Evolutionary conservation across 139 green algal species (phyloP).

Genomic region (Closterium sp.): DNA sequence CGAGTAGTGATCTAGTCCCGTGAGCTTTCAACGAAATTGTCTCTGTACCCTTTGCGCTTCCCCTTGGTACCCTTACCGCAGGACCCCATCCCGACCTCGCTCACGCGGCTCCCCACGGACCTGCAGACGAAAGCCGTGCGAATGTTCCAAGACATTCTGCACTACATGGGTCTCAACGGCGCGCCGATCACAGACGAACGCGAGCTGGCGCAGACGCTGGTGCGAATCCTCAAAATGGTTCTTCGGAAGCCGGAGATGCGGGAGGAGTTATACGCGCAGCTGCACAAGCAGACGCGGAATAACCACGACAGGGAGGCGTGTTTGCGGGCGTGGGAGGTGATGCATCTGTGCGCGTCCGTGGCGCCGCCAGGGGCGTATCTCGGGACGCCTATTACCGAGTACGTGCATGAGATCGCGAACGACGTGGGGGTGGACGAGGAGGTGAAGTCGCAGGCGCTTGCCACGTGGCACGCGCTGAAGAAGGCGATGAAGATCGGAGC

Average conservation of each 20-base stretch:
- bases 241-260: constrained; percentile 84
- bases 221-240: constrained; percentile 85
- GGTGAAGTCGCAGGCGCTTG: constrained; percentile 57
- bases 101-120: constrained; percentile 82
- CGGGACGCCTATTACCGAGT: constrained; percentile 73
- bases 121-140: constrained; percentile 80
- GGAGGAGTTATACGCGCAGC: constrained; percentile 87
- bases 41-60: neutral
- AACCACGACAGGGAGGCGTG: constrained; percentile 60
- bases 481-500: constrained; percentile 81
- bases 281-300: constrained; percentile 89
- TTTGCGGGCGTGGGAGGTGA: constrained; percentile 81
- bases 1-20: constrained; percentile 12
- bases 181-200: neutral
- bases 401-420: constrained; percentile 70
- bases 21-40: constrained; percentile 5
- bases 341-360: constrained; percentile 75
- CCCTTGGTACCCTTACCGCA: neutral
- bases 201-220: constrained; percentile 22
- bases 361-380: constrained; percentile 88
- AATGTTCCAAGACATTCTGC: constrained; percentile 81
- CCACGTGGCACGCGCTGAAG: constrained; percentile 79
- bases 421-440: constrained; percentile 51
- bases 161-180: constrained; percentile 70
- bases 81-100: constrained; percentile 79